Evolutionary conservation across 345 rosid species (phyloP).

Genomic region (Carallia pectinifolia): DNA sequence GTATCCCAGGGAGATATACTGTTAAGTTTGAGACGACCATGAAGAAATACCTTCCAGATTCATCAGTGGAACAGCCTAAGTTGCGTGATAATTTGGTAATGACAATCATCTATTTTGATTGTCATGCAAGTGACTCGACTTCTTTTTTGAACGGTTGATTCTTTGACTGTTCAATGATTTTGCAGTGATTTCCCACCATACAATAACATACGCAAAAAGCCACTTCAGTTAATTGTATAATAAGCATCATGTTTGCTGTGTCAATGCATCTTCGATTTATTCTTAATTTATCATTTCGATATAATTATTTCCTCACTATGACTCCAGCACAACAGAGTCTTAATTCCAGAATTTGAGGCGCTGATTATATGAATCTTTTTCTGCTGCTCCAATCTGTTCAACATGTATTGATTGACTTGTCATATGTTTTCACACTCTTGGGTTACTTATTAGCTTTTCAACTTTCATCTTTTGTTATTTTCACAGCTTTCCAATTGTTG

Average conservation of each 20-base stretch:
- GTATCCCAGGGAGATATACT: constrained; percentile 45
- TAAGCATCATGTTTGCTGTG: background rate
- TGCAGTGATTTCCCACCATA: background rate
- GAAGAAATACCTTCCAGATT: constrained; percentile 37
- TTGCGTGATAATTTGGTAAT: constrained; percentile 29
- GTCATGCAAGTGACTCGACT: constrained; percentile 12
- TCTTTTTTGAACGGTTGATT: background rate
- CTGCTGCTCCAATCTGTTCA: too few relatives aligned
- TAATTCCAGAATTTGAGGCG: too few relatives aligned
- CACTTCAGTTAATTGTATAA: background rate
- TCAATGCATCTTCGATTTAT: background rate
- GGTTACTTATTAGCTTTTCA: background rate
- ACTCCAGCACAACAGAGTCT: too few relatives aligned
- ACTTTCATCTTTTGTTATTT: background rate
- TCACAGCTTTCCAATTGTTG: background rate
- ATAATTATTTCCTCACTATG: too few relatives aligned
- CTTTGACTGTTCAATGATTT: background rate
- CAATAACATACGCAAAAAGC: background rate
- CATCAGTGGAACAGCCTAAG: constrained; percentile 27
- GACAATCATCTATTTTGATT: constrained; percentile 5
- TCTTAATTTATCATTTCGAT: background rate
- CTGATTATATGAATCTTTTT: too few relatives aligned
- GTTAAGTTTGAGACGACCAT: constrained; percentile 37
- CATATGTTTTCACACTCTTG: too few relatives aligned
- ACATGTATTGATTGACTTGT: too few relatives aligned